Percentiles rank a stretch among this genome's conserved stretches.
These are phyloP conservation scores for Polytolypa hystricis DNA, from an alignment of 2,329 filamentous ascomycete genomes.

Conservation along the genomic window DNA sequence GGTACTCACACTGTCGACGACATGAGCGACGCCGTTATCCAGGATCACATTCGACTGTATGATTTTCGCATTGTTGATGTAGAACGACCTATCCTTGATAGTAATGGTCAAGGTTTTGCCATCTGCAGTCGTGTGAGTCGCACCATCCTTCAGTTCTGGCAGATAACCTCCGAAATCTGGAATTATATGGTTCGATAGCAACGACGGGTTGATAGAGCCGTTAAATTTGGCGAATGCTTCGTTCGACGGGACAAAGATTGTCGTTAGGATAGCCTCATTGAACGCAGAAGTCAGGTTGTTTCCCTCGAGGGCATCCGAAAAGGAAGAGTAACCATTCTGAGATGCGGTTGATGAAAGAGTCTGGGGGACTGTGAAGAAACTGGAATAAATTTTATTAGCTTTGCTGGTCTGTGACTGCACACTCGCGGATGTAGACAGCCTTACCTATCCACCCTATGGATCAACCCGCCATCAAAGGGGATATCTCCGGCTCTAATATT, in stretches of 20 bases:
- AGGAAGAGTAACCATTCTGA: not conserved
- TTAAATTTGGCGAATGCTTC: not conserved
- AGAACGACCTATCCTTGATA: not conserved
- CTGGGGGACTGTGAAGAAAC: not conserved
- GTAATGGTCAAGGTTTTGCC: not conserved
- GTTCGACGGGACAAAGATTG: not conserved
- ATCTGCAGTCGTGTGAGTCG: not conserved
- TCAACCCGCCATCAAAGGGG: not conserved
- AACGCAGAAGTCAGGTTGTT: not conserved
- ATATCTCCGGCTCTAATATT: not conserved
- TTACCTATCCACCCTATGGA: not conserved
- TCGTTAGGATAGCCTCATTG: not conserved
- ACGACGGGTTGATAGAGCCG: not conserved
- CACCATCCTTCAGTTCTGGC: not conserved
- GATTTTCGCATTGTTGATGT: not conserved
- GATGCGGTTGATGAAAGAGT: not conserved
- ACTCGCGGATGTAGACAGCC: not conserved
- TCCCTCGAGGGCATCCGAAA: not conserved
- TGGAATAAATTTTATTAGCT: not conserved
- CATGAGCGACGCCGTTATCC: not conserved
- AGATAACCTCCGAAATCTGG: not conserved
- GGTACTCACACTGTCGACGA: not conserved
- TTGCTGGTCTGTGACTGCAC: not conserved
- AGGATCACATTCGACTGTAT: not conserved
- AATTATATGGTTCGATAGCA: not conserved